These are phyloP conservation scores for Asterionellopsis glacialis DNA, from an alignment of 108 stramenopile species.

Conservation along the genomic window DNA sequence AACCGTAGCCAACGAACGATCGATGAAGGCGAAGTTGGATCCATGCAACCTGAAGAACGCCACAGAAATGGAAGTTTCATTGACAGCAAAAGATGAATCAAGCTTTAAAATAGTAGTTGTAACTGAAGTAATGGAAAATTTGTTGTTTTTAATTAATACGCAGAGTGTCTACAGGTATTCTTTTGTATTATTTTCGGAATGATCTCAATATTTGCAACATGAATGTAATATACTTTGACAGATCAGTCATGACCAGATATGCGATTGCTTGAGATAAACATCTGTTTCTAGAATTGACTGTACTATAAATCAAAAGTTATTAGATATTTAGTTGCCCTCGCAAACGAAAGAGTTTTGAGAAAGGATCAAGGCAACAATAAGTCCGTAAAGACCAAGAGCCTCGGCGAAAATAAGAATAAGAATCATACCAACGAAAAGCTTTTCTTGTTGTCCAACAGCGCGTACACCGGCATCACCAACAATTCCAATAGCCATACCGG, in stretches of 20 bases:
- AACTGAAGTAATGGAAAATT: too few relatives aligned
- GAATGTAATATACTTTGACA: too few relatives aligned
- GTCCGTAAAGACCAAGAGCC: constrained; percentile 97
- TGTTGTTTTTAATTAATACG: too few relatives aligned
- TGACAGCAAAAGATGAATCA: too few relatives aligned
- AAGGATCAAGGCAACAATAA: constrained; percentile 98
- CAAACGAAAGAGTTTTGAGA: constrained; percentile 88
- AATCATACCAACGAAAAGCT: constrained; percentile 99
- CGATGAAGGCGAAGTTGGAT: too few relatives aligned
- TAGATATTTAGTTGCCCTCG: constrained; percentile 39
- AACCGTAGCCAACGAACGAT: too few relatives aligned
- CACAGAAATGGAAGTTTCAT: too few relatives aligned
- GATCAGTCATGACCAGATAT: background rate
- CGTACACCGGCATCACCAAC: constrained; percentile 98
- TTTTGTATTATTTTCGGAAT: too few relatives aligned
- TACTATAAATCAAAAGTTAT: constrained; percentile 19
- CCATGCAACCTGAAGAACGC: too few relatives aligned
- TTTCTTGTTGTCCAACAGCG: constrained; percentile 97
- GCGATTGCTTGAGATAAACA: background rate
- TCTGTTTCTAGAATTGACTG: background rate
- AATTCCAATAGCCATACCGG: constrained; percentile 99
- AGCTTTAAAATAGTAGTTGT: too few relatives aligned
- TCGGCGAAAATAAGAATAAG: constrained; percentile 99
- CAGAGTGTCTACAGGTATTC: too few relatives aligned
- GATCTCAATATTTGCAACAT: too few relatives aligned